Base-by-base conservation (phyloP, 2,329 filamentous ascomycete species). In the Epichloe festucae region DNA sequence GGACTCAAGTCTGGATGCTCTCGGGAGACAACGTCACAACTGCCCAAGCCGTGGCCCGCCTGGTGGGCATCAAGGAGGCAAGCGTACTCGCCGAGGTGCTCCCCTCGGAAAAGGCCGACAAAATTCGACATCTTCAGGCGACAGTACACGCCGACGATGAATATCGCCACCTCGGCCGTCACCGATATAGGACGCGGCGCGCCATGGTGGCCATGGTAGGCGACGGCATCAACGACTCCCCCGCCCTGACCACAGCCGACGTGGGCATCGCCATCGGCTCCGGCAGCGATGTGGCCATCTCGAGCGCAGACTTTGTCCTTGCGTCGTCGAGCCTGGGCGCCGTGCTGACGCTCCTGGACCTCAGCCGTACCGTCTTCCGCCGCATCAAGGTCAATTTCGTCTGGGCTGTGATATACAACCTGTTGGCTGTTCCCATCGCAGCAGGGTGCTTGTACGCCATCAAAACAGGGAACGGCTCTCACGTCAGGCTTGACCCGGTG, bases 21-120 rank as follows among this genome's bases (percentile, higher is more conserved):
- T 94, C 89, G 0, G 90, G 90, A 34, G 90, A 96, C 70, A 95
- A 95, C 62, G 71, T 74, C n/a, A 82, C 73, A n/a, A 96, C 90
- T 0, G 90, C 90, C 2, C 73, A 77, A 19, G 88, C 89, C 0
- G 87, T 96, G 3, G 90, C 86, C 1, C 70, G 74, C 2, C 79
- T 80, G 60, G 74, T 95, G 17, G 87, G 87, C 21, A 95, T 96
- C 56, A 76, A 81, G 0, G 61, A 73, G 0, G 70, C 73, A 51
- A 87, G 94, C 63, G 84, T 96, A 57, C 86, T 95, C 55, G 89
- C 90, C 11, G 88, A 88, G 56, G 89, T 95, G 4, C 78, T 95
- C 11, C 90, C 91, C 0, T 82, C 84, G 17, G 78, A 93, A 58
- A 96, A 96, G 68, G 82, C 83, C 3, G 78, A 82, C 48, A 82